phyloP scores from a whole-genome alignment of 2,329 filamentous ascomycete genomes.

The Xylaria sp. region DNA sequence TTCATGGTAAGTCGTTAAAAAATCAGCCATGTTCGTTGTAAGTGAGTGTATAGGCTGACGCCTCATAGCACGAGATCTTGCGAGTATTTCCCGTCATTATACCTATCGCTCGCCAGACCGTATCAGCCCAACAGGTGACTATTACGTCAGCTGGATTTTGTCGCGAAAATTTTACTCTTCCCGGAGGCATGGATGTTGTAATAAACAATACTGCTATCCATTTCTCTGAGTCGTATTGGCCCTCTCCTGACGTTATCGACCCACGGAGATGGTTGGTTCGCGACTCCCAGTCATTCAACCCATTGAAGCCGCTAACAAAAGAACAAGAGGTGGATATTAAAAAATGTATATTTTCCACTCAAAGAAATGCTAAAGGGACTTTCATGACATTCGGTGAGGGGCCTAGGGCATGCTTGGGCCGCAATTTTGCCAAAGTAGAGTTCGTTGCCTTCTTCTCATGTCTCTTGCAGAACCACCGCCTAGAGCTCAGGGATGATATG shows the following conservation, averaged over 20 bases:
- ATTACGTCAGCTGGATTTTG: not conserved
- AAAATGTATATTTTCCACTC: constrained; percentile 1
- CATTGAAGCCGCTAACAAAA: not conserved
- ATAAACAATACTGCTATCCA: constrained; percentile 25
- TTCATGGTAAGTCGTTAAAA: constrained; percentile 12
- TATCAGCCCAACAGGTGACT: constrained; percentile 7
- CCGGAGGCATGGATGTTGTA: constrained; percentile 15
- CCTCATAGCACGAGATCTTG: constrained; percentile 12
- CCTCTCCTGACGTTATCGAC: constrained; percentile 17
- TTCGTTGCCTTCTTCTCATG: constrained; percentile 22
- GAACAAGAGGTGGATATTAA: constrained; percentile 16
- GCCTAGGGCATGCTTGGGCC: constrained; percentile 21
- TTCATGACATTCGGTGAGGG: constrained; percentile 27
- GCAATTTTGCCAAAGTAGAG: constrained; percentile 28
- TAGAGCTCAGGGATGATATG: not conserved
- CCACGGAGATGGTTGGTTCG: constrained; percentile 20
- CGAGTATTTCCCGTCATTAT: constrained; percentile 20
- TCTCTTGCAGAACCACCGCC: constrained; percentile 5
- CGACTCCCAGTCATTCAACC: constrained; percentile 6
- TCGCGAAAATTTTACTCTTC: not conserved
- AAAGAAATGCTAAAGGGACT: constrained; percentile 8
- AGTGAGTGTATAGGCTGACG: not conserved
- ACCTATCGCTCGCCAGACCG: constrained; percentile 18
- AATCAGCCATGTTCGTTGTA: not conserved
- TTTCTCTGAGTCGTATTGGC: constrained; percentile 21